Conservation (phyloP, 495 filamentous ascomycete genomes). For the Chaetomium fimeti region DNA sequence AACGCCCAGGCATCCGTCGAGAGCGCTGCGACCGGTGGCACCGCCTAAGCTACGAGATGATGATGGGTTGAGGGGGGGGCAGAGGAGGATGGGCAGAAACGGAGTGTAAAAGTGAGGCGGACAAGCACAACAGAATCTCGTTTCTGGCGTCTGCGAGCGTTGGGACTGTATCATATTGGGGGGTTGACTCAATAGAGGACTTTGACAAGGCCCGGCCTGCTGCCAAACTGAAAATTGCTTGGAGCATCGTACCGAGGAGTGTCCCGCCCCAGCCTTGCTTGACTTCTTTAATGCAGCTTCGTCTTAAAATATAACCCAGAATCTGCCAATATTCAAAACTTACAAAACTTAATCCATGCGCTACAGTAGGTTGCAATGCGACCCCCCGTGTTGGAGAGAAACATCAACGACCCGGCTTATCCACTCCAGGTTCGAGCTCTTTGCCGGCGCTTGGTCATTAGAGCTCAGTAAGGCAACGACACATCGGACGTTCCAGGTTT, state of each 20-base stretch:
- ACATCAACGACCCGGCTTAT: not conserved
- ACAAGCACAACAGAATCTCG: not conserved
- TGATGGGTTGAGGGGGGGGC: not conserved
- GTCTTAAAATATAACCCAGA: no score
- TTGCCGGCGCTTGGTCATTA: not conserved
- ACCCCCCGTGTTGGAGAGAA: not conserved
- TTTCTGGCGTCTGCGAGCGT: conserved; percentile 17
- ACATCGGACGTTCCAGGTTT: not conserved
- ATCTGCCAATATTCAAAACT: no score
- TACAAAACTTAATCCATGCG: no score
- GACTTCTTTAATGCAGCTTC: not conserved
- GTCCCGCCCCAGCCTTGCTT: not conserved
- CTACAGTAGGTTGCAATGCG: no score
- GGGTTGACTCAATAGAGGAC: conserved; percentile 28
- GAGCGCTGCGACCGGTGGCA: conserved; percentile 33
- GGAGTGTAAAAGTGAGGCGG: conserved; percentile 3
- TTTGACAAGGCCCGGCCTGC: conserved; percentile 9
- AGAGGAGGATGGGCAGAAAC: not conserved
- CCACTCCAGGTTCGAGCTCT: not conserved
- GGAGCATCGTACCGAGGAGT: not conserved
- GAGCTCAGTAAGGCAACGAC: not conserved
- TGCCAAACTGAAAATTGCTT: not conserved
- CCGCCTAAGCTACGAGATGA: conserved; percentile 11
- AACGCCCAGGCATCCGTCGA: conserved; percentile 64
- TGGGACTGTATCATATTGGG: conserved; percentile 33